phyloP scores from a whole-genome alignment of 2,329 filamentous ascomycete genomes.

The Myriangium duriaei region DNA sequence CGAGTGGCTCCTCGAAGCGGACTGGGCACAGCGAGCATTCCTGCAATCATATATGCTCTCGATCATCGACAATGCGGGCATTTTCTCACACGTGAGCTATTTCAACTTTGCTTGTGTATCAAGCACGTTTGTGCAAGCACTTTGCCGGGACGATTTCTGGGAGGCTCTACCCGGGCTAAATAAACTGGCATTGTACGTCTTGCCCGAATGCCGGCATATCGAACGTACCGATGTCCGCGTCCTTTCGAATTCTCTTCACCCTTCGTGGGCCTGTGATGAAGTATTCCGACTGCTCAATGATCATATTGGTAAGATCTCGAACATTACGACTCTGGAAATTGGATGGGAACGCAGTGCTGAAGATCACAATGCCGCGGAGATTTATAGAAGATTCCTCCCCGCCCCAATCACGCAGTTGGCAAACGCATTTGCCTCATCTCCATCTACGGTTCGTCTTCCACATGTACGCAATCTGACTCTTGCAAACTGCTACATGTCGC shows the following conservation, averaged over 20 bases:
- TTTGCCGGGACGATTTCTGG: conserved; percentile 52
- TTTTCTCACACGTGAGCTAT: conserved; percentile 43
- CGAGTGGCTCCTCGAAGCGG: conserved; percentile 55
- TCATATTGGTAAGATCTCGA: conserved; percentile 30
- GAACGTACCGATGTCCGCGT: conserved; percentile 39
- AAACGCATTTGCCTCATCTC: too few species aligned
- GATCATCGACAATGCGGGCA: conserved; percentile 45
- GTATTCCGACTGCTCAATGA: conserved; percentile 42
- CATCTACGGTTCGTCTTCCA: conserved; percentile 35
- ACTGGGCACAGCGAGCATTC: conserved; percentile 57
- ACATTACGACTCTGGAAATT: conserved; percentile 48
- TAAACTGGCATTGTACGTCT: conserved; percentile 46
- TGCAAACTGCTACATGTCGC: conserved; percentile 57
- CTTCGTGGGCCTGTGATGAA: conserved; percentile 38
- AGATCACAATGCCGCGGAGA: conserved; percentile 52
- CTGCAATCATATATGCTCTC: conserved; percentile 55
- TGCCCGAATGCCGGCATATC: conserved; percentile 54
- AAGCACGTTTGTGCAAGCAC: conserved; percentile 44
- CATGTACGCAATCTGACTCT: conserved; percentile 47
- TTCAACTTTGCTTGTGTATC: conserved; percentile 54
- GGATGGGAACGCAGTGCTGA: conserved; percentile 50
- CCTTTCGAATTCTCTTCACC: conserved; percentile 36
- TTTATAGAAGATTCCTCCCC: conserved; percentile 52
- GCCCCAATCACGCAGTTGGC: conserved; percentile 37
- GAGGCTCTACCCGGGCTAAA: conserved; percentile 40